Evolutionary conservation across 2,329 filamentous ascomycete species (phyloP).

Genomic region (Fusarium beomiforme): DNA sequence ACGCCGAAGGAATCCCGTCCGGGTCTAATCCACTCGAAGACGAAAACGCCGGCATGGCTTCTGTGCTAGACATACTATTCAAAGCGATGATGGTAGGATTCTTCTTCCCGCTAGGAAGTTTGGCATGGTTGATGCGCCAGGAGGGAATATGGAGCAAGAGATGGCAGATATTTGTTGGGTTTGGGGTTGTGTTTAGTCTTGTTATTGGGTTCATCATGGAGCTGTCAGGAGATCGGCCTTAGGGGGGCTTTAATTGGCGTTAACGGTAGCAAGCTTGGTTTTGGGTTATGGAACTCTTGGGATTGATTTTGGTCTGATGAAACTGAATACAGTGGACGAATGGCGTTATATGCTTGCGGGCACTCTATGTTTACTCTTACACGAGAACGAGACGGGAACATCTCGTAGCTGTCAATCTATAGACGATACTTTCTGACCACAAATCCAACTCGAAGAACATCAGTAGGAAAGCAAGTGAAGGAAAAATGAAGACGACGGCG

Average conservation of each 20-base stretch:
- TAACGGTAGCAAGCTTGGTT: background rate
- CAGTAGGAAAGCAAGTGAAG: no score
- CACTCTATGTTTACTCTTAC: background rate
- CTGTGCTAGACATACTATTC: conserved; percentile 82
- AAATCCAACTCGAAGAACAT: no score
- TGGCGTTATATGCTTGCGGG: conserved; percentile 10
- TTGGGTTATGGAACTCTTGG: conserved; percentile 58
- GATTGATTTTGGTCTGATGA: conserved; percentile 20
- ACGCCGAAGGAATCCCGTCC: conserved; percentile 55
- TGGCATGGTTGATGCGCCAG: conserved; percentile 86
- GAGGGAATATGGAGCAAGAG: conserved; percentile 87
- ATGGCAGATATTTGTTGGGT: conserved; percentile 86
- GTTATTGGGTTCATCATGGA: conserved; percentile 75
- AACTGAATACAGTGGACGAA: background rate
- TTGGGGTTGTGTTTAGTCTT: conserved; percentile 83
- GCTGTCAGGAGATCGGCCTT: conserved; percentile 50
- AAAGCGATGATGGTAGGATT: conserved; percentile 92
- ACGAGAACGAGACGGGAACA: background rate
- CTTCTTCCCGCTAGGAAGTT: conserved; percentile 89
- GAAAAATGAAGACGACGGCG: no score
- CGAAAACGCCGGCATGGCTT: conserved; percentile 60
- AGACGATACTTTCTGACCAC: no score
- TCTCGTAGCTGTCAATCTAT: background rate
- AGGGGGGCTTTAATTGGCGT: background rate
- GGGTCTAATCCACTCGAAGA: conserved; percentile 53